Evolutionary conservation across 2,329 filamentous ascomycete genomes (phyloP).

Genomic region (Cryphonectria parasitica): DNA sequence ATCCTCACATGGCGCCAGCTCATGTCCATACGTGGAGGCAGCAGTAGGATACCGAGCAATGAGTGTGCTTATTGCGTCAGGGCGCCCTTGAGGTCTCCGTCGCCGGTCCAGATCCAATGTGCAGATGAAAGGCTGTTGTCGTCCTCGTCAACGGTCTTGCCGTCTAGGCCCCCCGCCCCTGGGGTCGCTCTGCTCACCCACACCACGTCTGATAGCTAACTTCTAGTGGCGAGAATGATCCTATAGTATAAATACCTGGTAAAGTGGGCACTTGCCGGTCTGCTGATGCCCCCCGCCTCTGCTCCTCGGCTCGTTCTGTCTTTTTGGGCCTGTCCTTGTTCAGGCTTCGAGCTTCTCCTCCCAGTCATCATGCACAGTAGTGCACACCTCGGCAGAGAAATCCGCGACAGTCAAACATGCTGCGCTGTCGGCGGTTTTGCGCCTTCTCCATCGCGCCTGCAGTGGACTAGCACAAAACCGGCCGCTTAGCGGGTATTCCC

Average conservation of each 20-base stretch:
- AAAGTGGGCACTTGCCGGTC: background rate
- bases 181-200: background rate
- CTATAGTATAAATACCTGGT: background rate
- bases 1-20: background rate
- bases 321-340: background rate
- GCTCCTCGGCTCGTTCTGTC: background rate
- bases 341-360: too few relatives aligned
- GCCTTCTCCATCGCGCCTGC: background rate
- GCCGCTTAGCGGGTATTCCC: background rate
- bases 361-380: too few relatives aligned
- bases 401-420: too few relatives aligned
- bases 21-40: background rate
- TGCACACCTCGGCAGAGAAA: background rate
- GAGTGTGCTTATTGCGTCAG: background rate
- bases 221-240: background rate
- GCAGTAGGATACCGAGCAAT: background rate
- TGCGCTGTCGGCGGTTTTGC: background rate
- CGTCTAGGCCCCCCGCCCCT: background rate
- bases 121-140: background rate
- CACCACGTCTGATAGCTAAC: background rate
- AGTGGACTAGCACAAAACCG: background rate
- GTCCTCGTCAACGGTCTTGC: background rate
- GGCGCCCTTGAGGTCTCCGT: background rate
- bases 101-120: background rate
- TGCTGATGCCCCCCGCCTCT: background rate